Base-by-base conservation (phyloP, 495 filamentous ascomycete species). In the Penicillium crystallinum region DNA sequence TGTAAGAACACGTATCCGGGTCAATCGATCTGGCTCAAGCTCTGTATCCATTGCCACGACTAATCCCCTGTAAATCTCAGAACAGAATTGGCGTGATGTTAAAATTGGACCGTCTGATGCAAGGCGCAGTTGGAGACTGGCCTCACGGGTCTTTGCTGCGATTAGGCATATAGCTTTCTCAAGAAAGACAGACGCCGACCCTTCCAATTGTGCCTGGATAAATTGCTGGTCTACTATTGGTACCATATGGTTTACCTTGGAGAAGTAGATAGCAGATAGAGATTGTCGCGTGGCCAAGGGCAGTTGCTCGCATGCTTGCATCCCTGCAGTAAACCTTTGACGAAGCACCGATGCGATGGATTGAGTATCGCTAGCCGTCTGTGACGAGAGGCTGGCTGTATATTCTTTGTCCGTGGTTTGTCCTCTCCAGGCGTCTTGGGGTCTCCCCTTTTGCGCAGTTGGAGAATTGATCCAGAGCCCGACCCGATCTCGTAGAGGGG, bases 381-480 rank as follows among this genome's bases (percentile, higher is more conserved):
- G 19, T 33, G 61, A 23, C 15, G 43, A 15, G n/a, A 2, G 17
- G 45, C 21, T 41, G 5, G 53, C 42, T 14, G 33, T 5, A 44
- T 27, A n/a, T 15, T 55, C 52, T 11, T 43, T 29, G 22, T 8
- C 46, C 37, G 46, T 23, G 11, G 31, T 10, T 18, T 48, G 49
- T 9, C 45, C 46, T 25, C 21, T 45, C 15, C 23, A 44, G 5
- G 30, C 35, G 11, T 34, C 27, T 10, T 18, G 36, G 9, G 30
- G 53, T 27, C 52, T 49, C 19, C 43, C 41, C 42, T 46, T 43
- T 27, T 51, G 56, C n/a, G 21, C 36, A 17, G 52, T 27, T 21
- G 66, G 53, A n/a, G 72, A 65, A 44, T 55, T 67, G 27, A 76
- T 68, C 73, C 72, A 77, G 17, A 78, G 66, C 12, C 75, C 76